These are phyloP conservation scores for Isoetes taiwanensis DNA, from an alignment of 75 land plant genomes.

Conservation along the genomic window DNA sequence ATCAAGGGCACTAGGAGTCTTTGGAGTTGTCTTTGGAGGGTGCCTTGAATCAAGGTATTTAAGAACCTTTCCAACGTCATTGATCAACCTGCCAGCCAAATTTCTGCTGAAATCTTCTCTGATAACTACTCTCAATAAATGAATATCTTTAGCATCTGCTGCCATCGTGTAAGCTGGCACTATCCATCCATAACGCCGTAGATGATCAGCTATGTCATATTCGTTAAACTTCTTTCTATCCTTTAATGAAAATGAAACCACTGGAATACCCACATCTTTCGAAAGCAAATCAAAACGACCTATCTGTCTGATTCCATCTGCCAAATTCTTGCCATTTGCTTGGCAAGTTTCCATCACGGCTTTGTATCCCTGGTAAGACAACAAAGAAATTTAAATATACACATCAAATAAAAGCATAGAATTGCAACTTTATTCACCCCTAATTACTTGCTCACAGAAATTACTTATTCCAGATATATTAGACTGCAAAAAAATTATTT, in stretches of 20 bases:
- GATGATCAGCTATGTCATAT: slow-evolving; percentile 33
- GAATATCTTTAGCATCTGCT: slow-evolving; percentile 30
- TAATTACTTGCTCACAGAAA: too few species aligned
- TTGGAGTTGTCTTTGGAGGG: too few species aligned
- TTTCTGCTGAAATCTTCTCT: slow-evolving; percentile 43
- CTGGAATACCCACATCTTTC: slow-evolving; percentile 32
- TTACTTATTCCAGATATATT: too few species aligned
- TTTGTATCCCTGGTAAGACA: slow-evolving; percentile 33
- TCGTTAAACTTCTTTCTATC: slow-evolving; percentile 18
- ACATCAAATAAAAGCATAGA: not conserved
- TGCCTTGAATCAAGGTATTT: slow-evolving; percentile 25
- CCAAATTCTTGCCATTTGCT: slow-evolving; percentile 26
- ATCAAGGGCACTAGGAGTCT: too few species aligned
- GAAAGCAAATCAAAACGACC: slow-evolving; percentile 38
- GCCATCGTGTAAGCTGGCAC: slow-evolving; percentile 60
- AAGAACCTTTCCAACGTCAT: slow-evolving; percentile 28
- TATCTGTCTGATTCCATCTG: slow-evolving; percentile 20
- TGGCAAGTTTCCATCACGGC: slow-evolving; percentile 29
- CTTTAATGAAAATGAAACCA: slow-evolving; percentile 43
- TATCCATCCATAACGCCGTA: slow-evolving; percentile 42
- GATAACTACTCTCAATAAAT: slow-evolving; percentile 37
- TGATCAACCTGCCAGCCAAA: slow-evolving; percentile 29
- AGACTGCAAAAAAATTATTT: not conserved
- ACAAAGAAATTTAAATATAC: not conserved
- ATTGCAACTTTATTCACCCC: too few species aligned